Evolutionary conservation across 169 alveolate species (phyloP).

Genomic region (Cryptosporidium parvum): DNA sequence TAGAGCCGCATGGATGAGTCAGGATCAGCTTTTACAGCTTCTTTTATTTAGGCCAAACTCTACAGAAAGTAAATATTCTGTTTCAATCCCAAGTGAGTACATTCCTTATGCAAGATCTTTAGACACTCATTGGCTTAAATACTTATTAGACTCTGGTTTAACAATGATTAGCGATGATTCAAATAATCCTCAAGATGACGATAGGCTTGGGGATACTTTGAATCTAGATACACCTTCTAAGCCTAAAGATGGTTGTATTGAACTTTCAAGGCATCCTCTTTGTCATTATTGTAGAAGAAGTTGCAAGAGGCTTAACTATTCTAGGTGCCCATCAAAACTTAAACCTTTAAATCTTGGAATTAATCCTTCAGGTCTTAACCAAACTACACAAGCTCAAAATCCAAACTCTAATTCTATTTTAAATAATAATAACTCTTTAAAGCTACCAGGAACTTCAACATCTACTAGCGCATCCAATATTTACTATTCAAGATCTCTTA

Average conservation of each 20-base stretch:
- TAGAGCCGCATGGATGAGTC: constrained; percentile 68
- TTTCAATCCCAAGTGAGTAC: constrained; percentile 51
- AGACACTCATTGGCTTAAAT: constrained; percentile 26
- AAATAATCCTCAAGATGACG: not conserved
- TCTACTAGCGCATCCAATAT: constrained; percentile 7
- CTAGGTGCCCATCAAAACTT: constrained; percentile 71
- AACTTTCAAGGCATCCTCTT: constrained; percentile 48
- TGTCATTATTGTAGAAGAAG: constrained; percentile 74
- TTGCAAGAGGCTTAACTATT: constrained; percentile 32
- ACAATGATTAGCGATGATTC: constrained; percentile 4
- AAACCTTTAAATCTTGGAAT: constrained; percentile 31
- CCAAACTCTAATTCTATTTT: not conserved
- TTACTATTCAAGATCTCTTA: constrained; percentile 54
- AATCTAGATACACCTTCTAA: constrained; percentile 7
- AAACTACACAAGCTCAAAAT: not conserved
- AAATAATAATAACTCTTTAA: not conserved
- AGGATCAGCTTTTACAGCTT: constrained; percentile 67
- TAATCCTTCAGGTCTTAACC: constrained; percentile 5
- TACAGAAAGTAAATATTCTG: constrained; percentile 67
- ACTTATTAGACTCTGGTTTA: constrained; percentile 35
- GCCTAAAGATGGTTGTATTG: constrained; percentile 54
- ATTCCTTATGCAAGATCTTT: constrained; percentile 63
- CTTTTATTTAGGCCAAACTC: constrained; percentile 60
- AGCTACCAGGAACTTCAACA: constrained; percentile 14
- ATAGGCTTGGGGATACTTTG: constrained; percentile 32